Base-by-base conservation (phyloP, 31 red algal genomes). In the Endocladia muricata region DNA sequence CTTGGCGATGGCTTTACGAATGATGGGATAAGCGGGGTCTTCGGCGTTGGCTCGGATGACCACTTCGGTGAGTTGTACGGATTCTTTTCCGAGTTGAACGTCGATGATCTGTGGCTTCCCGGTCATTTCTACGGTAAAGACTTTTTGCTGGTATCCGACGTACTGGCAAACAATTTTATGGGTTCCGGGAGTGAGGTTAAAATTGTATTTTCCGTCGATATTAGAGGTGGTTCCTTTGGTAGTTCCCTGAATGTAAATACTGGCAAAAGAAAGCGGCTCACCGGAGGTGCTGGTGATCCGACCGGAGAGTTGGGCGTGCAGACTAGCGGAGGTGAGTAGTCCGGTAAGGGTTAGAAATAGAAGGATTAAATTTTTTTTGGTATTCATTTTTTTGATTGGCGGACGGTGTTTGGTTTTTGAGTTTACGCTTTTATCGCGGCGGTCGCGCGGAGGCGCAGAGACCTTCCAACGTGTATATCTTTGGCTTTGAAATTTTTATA, bases 81-180 rank as follows among this genome's bases (percentile, higher is more conserved):
- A 15, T 15, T 11, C 13, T 52, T 52, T n/a, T 15, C n/a, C n/a
- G 13, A 52, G 47, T 15, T 15, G 11, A 52, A 52, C n/a, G n/a
- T 52, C 47, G n/a, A n/a, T n/a, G 11, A 15, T 52, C 47, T 52
- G 13, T 52, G n/a, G 11, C 47, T 52, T 52, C 13, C 47, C n/a
- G n/a, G 11, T 52, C 13, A 52, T 15, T 52, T 11, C 13, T 15
- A 52, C n/a, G 13, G n/a, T n/a, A 15, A 15, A 13, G 13, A 15
- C n/a, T 11, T 52, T 11, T 52, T 52, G 13, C 13, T 52, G 13
- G n/a, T 52, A 52, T n/a, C 47, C 47, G n/a, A 52, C n/a, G n/a
- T 52, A 52, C 47, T 52, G 11, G n/a, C n/a, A 52, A 52, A 52
- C 47, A 52, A 52, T 52, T 52, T 11, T 52, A 52, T 52, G 47